Conservation (phyloP, 106 monocot species). For the Dendrobium chrysotoxum region DNA sequence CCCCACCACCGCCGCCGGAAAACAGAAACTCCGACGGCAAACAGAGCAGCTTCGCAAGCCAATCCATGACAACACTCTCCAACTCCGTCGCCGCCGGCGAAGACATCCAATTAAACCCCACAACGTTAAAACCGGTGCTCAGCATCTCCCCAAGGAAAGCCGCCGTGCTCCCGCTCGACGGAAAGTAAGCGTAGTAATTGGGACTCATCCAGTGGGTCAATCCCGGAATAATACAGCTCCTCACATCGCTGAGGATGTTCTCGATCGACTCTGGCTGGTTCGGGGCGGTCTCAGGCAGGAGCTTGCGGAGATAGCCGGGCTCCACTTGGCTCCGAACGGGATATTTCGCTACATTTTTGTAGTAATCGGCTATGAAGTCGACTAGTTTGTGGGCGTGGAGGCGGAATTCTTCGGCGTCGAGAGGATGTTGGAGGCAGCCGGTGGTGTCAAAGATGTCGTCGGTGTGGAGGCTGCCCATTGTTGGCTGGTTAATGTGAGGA, state of each 20-base stretch:
- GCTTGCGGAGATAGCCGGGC: constrained; percentile 15
- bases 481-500: background rate
- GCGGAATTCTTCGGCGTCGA: constrained; percentile 19
- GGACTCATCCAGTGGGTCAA: constrained; percentile 23
- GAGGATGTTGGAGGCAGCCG: constrained; percentile 8
- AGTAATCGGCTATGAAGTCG: constrained; percentile 24
- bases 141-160: constrained; percentile 21
- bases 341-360: constrained; percentile 10
- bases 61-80: constrained; percentile 13
- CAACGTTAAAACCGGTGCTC: constrained; percentile 17
- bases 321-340: constrained; percentile 21
- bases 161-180: constrained; percentile 18
- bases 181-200: constrained; percentile 22
- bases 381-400: constrained; percentile 11
- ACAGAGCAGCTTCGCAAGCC: constrained; percentile 16
- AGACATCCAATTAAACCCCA: constrained; percentile 17
- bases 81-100: constrained; percentile 20
- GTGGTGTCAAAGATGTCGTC: background rate
- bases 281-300: constrained; percentile 12
- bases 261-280: constrained; percentile 8
- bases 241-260: constrained; percentile 6
- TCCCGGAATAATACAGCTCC: constrained; percentile 8
- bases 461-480: constrained; percentile 9
- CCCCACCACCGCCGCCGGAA: constrained; percentile 21
- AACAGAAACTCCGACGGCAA: constrained; percentile 10